A percentile compares a stretch with the other conserved stretches of the same genome.
These are phyloP conservation scores for Suillus cothurnatus DNA, from an alignment of 768 basidiomycete genomes.

Conservation along the genomic window DNA sequence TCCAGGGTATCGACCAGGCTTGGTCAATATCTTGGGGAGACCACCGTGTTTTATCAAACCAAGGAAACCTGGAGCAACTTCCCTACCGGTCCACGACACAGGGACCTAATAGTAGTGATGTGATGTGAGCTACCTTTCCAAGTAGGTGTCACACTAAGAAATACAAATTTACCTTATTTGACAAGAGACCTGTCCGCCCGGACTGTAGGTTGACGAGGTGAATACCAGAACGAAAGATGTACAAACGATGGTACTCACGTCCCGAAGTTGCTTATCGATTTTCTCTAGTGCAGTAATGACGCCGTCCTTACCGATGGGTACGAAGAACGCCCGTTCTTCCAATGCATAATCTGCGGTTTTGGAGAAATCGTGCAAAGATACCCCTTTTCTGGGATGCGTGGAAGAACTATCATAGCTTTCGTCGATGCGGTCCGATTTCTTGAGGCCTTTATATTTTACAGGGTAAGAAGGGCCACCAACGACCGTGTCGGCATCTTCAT, in stretches of 20 bases:
- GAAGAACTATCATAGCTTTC: constrained; percentile 20
- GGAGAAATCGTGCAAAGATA: constrained; percentile 42
- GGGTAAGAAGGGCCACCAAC: constrained; percentile 40
- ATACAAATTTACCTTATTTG: constrained; percentile 52
- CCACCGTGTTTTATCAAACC: constrained; percentile 86
- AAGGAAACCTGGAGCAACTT: constrained; percentile 70
- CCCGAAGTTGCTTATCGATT: constrained; percentile 62
- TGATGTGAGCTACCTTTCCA: background rate
- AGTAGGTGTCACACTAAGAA: background rate
- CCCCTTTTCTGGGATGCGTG: constrained; percentile 16
- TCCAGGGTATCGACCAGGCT: constrained; percentile 76
- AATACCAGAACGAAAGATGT: background rate
- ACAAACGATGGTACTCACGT: constrained; percentile 39
- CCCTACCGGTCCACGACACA: constrained; percentile 68
- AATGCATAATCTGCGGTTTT: constrained; percentile 50
- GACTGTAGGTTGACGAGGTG: constrained; percentile 40
- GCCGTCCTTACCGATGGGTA: constrained; percentile 68
- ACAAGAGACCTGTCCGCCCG: constrained; percentile 59
- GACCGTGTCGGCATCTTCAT: constrained; percentile 41
- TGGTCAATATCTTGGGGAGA: constrained; percentile 71
- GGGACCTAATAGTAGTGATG: constrained; percentile 41
- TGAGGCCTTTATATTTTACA: constrained; percentile 27
- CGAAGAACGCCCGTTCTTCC: constrained; percentile 69
- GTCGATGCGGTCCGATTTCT: constrained; percentile 16
- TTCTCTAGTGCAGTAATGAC: constrained; percentile 69